Percentiles rank a stretch among this genome's conserved stretches.
Conservation (phyloP, 495 filamentous ascomycete genomes). For the Massariosphaeria phaeospora region DNA sequence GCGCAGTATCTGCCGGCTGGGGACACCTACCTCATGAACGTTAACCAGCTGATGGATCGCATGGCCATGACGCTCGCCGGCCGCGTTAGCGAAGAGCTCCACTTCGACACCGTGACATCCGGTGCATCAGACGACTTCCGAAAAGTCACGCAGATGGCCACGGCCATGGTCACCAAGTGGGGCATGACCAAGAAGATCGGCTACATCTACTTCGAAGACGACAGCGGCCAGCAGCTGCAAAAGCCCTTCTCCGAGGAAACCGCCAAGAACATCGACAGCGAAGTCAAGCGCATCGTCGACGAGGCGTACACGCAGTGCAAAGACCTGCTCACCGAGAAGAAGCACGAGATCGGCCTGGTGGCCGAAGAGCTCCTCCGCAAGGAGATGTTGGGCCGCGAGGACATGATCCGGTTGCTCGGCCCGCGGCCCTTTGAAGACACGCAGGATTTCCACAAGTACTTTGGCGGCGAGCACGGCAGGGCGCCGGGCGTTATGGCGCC, state of each 20-base stretch:
- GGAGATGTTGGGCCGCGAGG: slow-evolving; percentile 84
- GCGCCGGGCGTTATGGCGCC: slow-evolving; percentile 30
- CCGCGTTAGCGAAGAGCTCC: slow-evolving; percentile 87
- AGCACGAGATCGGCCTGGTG: slow-evolving; percentile 79
- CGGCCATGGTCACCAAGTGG: slow-evolving; percentile 94
- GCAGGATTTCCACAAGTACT: slow-evolving; percentile 90
- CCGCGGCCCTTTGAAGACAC: slow-evolving; percentile 75
- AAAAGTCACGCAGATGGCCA: slow-evolving; percentile 94
- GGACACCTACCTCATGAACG: slow-evolving; percentile 91
- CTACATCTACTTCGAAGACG: slow-evolving; percentile 77
- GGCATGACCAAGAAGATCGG: slow-evolving; percentile 94
- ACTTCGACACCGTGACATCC: slow-evolving; percentile 92
- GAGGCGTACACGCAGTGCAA: slow-evolving; percentile 88
- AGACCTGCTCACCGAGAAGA: slow-evolving; percentile 75
- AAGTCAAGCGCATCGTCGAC: slow-evolving; percentile 84
- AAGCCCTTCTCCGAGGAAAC: slow-evolving; percentile 97
- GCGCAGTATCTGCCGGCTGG: slow-evolving; percentile 90
- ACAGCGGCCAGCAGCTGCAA: slow-evolving; percentile 68
- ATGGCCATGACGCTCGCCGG: slow-evolving; percentile 99
- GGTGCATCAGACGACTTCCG: slow-evolving; percentile 97
- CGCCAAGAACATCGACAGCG: slow-evolving; percentile 79
- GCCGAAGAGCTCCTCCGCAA: slow-evolving; percentile 90
- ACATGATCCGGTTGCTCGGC: slow-evolving; percentile 83
- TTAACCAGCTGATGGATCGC: slow-evolving; percentile 95
- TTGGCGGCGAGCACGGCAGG: slow-evolving; percentile 45